Base-by-base conservation (phyloP, 345 rosid species). In the Acer saccharum region DNA sequence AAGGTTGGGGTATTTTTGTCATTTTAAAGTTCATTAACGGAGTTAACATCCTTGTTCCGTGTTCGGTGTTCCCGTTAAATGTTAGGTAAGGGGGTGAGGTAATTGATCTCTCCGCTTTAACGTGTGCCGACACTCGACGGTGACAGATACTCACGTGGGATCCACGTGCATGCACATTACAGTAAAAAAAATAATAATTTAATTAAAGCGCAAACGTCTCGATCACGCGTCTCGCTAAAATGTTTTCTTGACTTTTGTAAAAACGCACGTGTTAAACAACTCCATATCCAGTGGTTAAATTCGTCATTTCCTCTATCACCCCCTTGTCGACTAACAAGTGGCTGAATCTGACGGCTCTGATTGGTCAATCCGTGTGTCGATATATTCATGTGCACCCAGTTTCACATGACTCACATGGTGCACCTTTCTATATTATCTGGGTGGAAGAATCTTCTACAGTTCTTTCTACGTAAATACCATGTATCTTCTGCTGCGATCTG, bases 211-310 rank as follows among this genome's bases (percentile, higher is more conserved):
- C 16, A 52, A 20, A 4, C 25, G 29, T 29, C 32, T 16, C 10
- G 18, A n/a, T 21, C 77, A 65, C 75, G 75, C 65, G 67, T 58
- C 63, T n/a, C 14, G 39, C 39, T 48, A 4, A 46, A 10, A 27
- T 18, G 0, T 73, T 48, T 46, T 35, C 69, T 65, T 29, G 73
- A 64, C 76, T 14, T 16, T 25, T 12, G 1, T 0, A 43, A 65
- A 20, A 6, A 18, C 72, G 62, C 82, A 84, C 84, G 82, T 81
- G 86, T 61, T 84, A 75, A 81, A 78, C 80, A 78, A 80, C 9
- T 50, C 16, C 8, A 6, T 13, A 63, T 9, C 11, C n/a, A 0
- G 25, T 2, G 65, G 65, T 4, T 18, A 14, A 7, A 60, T 10
- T 1, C 3, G 77, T 72, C 66, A 61, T 60, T 25, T 65, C 10